Evolutionary conservation across 192 early-diverging fungal species (phyloP), one percentile per base, ranked within the genome.

Genomic region (Tieghemiomyces parasiticus): DNA sequence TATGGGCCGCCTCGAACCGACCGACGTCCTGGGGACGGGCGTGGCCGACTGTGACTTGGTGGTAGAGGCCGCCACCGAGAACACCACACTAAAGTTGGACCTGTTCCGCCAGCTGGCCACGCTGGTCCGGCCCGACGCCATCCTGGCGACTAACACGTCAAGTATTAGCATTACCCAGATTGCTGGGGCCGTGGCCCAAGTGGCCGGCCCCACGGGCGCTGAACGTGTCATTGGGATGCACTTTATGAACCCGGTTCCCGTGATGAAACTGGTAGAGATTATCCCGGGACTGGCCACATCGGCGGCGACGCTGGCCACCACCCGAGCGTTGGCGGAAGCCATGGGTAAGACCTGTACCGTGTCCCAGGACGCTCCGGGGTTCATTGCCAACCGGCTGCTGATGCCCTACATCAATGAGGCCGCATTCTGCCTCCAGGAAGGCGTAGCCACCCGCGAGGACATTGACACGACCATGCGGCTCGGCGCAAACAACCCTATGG

Each of bases 361-460:
- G 62, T 82, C 81, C 42, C 74, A 78, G 62, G 95, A 98, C 74
- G 82, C 89, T 50, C 95, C 95, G 19, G 95, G 92, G 50, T 98
- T 98, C 67, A 91, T 98, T 60, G 92, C 95, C 33, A 98, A 98
- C 78, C 78, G 95, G 20, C 61, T 98, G 60, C 74, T 98, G 67
- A 98, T 98, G 92, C 95, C 95, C 35, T 98, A 98, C 75, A 98
- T 98, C 65, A 98, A 98, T 71, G 95, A 98, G 73, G 93, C 95
- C 9, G 61, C 88, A 12, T 85, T 88, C 62, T 83, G 85, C 16
- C 73, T 93, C 24, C 87, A 93, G 68, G 68, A 91, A 81, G 85
- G 87, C 8, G 88, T 92, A 70, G 92, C 88, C 8, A 84, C 82
- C 26, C 77, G 79, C 54, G 92, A 98, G 66, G 89, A 98, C 67